A percentile compares a stretch with the other conserved stretches of the same genome.
Conservation (phyloP, 2,329 filamentous ascomycete species). For the Knoxdaviesia proteae region DNA sequence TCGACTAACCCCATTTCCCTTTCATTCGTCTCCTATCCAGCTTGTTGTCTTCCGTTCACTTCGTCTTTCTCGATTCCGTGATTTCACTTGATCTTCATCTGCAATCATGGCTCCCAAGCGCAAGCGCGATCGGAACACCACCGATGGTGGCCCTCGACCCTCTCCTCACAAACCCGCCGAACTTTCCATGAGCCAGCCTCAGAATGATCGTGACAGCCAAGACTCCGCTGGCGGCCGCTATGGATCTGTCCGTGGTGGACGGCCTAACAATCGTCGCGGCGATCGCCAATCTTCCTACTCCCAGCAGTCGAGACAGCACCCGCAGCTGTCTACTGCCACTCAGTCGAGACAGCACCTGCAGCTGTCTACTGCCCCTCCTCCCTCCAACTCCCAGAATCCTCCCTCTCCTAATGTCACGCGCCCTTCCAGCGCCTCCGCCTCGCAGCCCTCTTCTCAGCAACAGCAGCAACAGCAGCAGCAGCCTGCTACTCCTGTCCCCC, state of each 20-base stretch:
- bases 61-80: background rate
- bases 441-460: background rate
- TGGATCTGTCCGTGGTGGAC: conserved; percentile 14
- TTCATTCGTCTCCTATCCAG: background rate
- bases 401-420: background rate
- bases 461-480: conserved; percentile 1
- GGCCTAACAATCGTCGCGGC: conserved; percentile 23
- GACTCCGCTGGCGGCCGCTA: no score
- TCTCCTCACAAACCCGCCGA: conserved; percentile 42
- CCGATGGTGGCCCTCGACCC: conserved; percentile 27
- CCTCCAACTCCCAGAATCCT: background rate
- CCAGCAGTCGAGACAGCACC: conserved; percentile 4
- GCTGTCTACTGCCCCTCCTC: background rate
- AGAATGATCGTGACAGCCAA: conserved; percentile 17
- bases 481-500: background rate
- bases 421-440: background rate
- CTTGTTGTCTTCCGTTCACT: background rate
- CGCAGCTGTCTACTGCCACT: background rate
- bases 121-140: conserved; percentile 30
- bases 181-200: conserved; percentile 33
- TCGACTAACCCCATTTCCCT: background rate
- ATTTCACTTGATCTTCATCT: conserved; percentile 3
- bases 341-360: no score
- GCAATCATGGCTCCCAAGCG: conserved; percentile 35
- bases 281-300: conserved; percentile 30